Base-by-base conservation (phyloP, 371 early-diverging fungal species). In the Mucor mucedo region DNA sequence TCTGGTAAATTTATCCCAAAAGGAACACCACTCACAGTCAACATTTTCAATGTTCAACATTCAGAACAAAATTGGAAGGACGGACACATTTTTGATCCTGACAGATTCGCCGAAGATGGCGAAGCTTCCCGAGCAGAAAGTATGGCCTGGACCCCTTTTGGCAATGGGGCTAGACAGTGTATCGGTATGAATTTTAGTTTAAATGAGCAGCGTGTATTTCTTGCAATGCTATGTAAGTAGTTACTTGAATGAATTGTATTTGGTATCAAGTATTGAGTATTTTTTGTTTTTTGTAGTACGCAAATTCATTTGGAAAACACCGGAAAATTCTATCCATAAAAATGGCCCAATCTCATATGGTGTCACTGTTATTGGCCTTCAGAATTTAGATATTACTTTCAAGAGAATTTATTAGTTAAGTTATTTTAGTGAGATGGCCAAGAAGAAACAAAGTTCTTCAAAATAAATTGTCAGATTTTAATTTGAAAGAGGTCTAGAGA, bases 111-210 rank as follows among this genome's bases (percentile, higher is more conserved):
- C 8, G 42, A 35, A 14, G 49, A 41, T 33, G 58, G 28, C 2
- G 47, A 47, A 21, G 47, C 27, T 6, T 7, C 16, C 21, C 47
- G 21, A 4, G 54, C 14, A 58, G 58, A 58, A 27, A 66, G 68
- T 3, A 27, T 65, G 28, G 16, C 66, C 29, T 77, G 72, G 71
- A 39, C 75, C 11, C 75, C 75, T 4, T 79, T 79, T 50, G 67
- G 75, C 21, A 60, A 53, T 33, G 80, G 77, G 14, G 48, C 61
- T n/a, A 61, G 75, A 21, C 63, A 64, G 14, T 80, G 77, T 45
- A 52, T 80, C 41, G 77, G 80, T 59, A 84, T 75, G 75, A 77
- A 77, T 54, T 77, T 80, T 59, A 72, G 79, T 7, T 56, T 86
- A 41, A 57, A 71, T 28, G 81, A 82, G 41, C 83, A 82, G 61